Evolutionary conservation across 2,329 filamentous ascomycete genomes (phyloP), one percentile per base, ranked within the genome.

Genomic region (Alternaria longipes): DNA sequence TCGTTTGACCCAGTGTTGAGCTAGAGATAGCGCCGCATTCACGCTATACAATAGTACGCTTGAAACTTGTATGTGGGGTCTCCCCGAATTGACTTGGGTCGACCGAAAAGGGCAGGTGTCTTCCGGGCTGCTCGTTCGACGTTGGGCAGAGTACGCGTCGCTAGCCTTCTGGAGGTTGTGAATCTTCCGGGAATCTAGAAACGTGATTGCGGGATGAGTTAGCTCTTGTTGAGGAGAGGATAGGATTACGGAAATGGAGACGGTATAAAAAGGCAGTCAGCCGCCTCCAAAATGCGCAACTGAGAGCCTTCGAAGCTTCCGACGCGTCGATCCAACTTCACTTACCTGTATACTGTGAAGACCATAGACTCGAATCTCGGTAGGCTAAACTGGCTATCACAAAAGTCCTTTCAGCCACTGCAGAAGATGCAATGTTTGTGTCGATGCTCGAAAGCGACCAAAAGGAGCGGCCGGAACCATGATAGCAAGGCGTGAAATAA

Each of bases 351-450:
- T 40, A 1, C 3, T 20, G n/a, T 16, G 1, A 0, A 20, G 6
- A 11, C 6, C 8, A 20, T 40, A 11, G 8, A 6, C n/a, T 20
- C n/a, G 0, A 9, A 7, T 12, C 1, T 5, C 9, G 0, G 8
- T 3, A 9, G n/a, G 38, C 14, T 8, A 6, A 4, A 8, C 5
- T 2, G 38, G 9, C 8, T 8, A 20, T 3, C 14, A 1, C 18
- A 11, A 40, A 8, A 40, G 38, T 11, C 11, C 3, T n/a, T 20
- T 11, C 8, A 5, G 9, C n/a, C 8, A 20, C 8, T 40, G 8
- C n/a, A 22, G 40, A 22, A 5, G 40, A 18, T 41, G 18, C 8
- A 14, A 7, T 22, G 9, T 41, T 22, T 30, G 11, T 30, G 44
- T 47, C 11, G 3, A 2, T 47, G 44, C n/a, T 5, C n/a, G n/a